Percentiles rank a stretch among this genome's conserved stretches.
Conservation (phyloP, 2,329 filamentous ascomycete genomes). For the Ceratocystis papillata region DNA sequence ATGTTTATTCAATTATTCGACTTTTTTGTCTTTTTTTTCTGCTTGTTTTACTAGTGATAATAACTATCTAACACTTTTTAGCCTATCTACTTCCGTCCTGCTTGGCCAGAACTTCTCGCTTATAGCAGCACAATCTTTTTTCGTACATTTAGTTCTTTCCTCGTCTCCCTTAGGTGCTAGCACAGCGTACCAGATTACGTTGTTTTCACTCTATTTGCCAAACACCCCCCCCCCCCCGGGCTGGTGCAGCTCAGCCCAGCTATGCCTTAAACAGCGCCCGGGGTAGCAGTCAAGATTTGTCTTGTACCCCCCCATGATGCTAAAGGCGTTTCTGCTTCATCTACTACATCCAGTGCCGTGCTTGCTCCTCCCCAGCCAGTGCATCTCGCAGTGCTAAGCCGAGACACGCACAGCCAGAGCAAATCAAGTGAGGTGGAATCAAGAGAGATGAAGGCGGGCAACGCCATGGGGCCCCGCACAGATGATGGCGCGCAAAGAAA, state of each 20-base stretch:
- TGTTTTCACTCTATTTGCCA: background rate
- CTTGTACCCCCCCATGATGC: background rate
- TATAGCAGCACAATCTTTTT: background rate
- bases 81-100: background rate
- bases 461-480: background rate
- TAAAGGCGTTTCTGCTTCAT: background rate
- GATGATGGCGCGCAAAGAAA: background rate
- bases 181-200: too few relatives aligned
- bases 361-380: background rate
- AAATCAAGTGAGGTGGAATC: too few relatives aligned
- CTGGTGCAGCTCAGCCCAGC: background rate
- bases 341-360: background rate
- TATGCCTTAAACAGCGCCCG: background rate
- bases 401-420: background rate
- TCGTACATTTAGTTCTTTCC: background rate
- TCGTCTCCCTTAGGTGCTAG: too few relatives aligned
- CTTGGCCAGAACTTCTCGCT: constrained; percentile 1
- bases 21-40: background rate
- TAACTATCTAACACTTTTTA: background rate
- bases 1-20: background rate
- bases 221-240: background rate
- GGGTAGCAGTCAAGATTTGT: background rate
- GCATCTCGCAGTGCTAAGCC: background rate
- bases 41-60: background rate
- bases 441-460: too few relatives aligned